A percentile compares a stretch with the other conserved stretches of the same genome.
Conservation (phyloP, 2,329 filamentous ascomycete species). For the Colletotrichum australisinense region DNA sequence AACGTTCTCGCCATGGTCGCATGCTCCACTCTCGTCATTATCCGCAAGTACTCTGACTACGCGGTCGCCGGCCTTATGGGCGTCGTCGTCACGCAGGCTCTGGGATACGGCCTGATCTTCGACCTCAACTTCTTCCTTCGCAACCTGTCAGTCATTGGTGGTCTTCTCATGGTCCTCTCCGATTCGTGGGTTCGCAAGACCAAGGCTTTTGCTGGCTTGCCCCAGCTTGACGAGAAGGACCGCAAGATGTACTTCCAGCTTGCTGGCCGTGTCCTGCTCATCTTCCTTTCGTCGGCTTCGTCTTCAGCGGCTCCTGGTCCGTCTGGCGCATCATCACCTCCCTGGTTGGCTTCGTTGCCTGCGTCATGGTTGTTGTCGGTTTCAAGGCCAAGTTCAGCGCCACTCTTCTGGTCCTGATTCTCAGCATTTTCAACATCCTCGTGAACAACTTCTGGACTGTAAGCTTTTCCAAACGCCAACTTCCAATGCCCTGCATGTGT, state of each 20-base stretch:
- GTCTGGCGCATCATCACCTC: constrained; percentile 89
- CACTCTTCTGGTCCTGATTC: constrained; percentile 91
- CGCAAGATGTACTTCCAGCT: constrained; percentile 99
- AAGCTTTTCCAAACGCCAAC: constrained; percentile 54
- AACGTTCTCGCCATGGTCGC: constrained; percentile 90
- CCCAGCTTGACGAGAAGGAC: constrained; percentile 97
- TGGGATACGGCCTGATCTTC: constrained; percentile 98
- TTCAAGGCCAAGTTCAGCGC: constrained; percentile 99
- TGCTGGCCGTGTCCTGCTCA: constrained; percentile 91
- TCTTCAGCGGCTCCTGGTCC: constrained; percentile 94
- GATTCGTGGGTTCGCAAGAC: constrained; percentile 98
- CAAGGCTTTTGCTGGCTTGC: constrained; percentile 94
- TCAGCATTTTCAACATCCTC: constrained; percentile 95
- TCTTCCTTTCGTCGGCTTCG: constrained; percentile 98
- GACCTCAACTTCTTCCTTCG: constrained; percentile 99
- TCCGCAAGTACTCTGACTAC: constrained; percentile 92
- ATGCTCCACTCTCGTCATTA: constrained; percentile 89
- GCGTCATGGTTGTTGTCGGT: constrained; percentile 97
- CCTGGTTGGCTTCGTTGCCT: constrained; percentile 86
- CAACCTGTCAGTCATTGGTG: constrained; percentile 97
- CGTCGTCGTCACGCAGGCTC: constrained; percentile 91
- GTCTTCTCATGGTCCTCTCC: constrained; percentile 96
- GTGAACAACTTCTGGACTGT: constrained; percentile 99
- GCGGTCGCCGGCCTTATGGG: constrained; percentile 90
- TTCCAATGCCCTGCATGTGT: neutral